Evolutionary conservation across 2,329 filamentous ascomycete genomes (phyloP), one percentile per base, ranked within the genome.

Genomic region (Endothia cerciana): DNA sequence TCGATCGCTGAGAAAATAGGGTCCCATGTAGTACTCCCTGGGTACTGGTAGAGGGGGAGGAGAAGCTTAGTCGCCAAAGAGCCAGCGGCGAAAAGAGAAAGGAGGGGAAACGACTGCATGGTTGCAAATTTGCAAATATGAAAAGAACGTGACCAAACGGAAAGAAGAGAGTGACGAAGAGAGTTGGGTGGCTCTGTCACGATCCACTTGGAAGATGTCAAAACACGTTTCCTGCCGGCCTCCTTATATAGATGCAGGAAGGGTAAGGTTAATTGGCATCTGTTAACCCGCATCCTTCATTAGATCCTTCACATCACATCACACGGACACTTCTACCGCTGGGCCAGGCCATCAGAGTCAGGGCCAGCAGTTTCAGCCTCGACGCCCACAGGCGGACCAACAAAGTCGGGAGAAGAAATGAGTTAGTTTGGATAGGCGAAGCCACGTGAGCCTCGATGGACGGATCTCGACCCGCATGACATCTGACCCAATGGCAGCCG

Each of bases 41-140:
- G 64, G 60, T 62, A 65, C n/a, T 59, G 28, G 38, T 65, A 65
- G 3, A 65, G 64, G n/a, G 64, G 64, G 55, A 65, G 53, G 3
- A 65, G 60, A 36, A 65, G 43, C 19, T 65, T 65, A 45, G 64
- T 65, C 7, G 64, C 64, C 33, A 49, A 33, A 28, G 64, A 57
- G 5, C 51, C 53, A 33, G 64, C 55, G 41, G 45, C 55, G 30
- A 65, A 55, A 17, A 62, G 28, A 19, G 15, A 25, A 40, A 63
- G 17, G 56, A 65, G 28, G 15, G 41, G 36, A 38, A 53, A 36
- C 6, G 53, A 55, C 59, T 62, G 41, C 64, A 65, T 65, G 10
- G 33, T 65, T 41, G 30, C 45, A 43, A 36, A 6, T 30, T 38
- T 30, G 30, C 22, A 56, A 3, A 22, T 55, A 56, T 33, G 5